Percentiles rank a stretch among this genome's conserved stretches.
These are phyloP conservation scores for Coemansia sp. DNA, from an alignment of 192 early-diverging fungal genomes.

Conservation along the genomic window DNA sequence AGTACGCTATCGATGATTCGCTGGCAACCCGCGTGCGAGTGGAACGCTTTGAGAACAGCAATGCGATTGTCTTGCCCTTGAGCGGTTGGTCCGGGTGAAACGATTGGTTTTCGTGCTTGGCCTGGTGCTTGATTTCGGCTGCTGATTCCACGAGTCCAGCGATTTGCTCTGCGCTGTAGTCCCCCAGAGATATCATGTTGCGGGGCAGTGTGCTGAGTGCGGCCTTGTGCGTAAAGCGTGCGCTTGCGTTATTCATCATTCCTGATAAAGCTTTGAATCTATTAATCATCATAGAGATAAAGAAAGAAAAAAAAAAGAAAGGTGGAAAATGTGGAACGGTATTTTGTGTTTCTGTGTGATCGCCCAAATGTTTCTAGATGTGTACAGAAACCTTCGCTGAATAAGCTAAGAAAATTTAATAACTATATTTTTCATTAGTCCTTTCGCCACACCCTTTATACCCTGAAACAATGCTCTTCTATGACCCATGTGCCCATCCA, in stretches of 20 bases:
- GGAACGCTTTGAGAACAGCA: slow-evolving; percentile 93
- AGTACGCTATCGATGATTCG: slow-evolving; percentile 85
- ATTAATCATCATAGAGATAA: slow-evolving; percentile 21
- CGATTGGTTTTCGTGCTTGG: slow-evolving; percentile 58
- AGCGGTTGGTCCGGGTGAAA: slow-evolving; percentile 59
- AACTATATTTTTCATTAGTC: too few species aligned
- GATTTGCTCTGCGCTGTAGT: slow-evolving; percentile 77
- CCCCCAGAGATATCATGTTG: slow-evolving; percentile 62
- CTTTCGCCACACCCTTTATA: too few species aligned
- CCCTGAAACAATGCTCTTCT: too few species aligned
- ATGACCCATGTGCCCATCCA: too few species aligned
- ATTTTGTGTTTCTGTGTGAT: background rate
- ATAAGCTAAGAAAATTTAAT: too few species aligned
- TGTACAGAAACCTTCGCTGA: too few species aligned
- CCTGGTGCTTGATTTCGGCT: slow-evolving; percentile 73
- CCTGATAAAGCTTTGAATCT: slow-evolving; percentile 16
- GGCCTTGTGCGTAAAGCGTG: slow-evolving; percentile 4
- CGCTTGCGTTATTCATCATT: background rate
- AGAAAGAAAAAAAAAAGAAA: slow-evolving; percentile 5
- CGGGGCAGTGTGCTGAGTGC: slow-evolving; percentile 35
- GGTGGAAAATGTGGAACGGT: background rate
- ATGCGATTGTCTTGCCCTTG: slow-evolving; percentile 80
- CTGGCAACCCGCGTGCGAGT: slow-evolving; percentile 95
- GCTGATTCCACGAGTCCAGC: slow-evolving; percentile 73
- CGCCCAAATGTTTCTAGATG: background rate